phyloP scores from a whole-genome alignment of 2,329 filamentous ascomycete species.

The Neurospora sp. region DNA sequence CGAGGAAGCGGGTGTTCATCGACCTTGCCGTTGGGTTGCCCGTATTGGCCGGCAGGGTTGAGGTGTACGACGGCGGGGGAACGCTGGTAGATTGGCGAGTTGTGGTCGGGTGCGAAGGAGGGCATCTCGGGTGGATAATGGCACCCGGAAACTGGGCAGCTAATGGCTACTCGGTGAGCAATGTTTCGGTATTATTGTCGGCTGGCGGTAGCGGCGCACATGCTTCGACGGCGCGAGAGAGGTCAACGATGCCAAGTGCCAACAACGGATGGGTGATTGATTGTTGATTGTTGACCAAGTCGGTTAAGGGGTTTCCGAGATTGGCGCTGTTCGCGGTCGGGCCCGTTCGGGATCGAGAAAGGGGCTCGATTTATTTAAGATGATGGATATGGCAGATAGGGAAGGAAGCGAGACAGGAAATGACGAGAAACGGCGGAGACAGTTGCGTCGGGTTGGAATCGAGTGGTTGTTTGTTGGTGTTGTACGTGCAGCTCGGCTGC shows the following conservation, averaged over 20 bases:
- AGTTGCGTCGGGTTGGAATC: neutral
- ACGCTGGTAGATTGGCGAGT: slow-evolving; percentile 31
- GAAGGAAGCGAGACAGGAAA: neutral
- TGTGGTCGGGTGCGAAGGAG: slow-evolving; percentile 42
- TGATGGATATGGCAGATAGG: neutral
- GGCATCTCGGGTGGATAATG: slow-evolving; percentile 32
- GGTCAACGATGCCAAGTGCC: neutral
- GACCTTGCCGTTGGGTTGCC: slow-evolving; percentile 22
- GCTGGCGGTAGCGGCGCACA: slow-evolving; percentile 7
- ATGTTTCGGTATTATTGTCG: slow-evolving; percentile 8
- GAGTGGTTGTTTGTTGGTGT: neutral
- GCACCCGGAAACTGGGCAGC: slow-evolving; percentile 3
- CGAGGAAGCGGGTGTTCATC: slow-evolving; percentile 22
- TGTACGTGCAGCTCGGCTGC: neutral
- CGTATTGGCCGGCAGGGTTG: slow-evolving; percentile 28
- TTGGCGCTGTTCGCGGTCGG: neutral
- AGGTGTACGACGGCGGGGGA: slow-evolving; percentile 35
- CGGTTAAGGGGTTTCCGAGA: neutral
- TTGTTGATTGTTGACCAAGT: neutral
- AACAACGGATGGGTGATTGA: neutral
- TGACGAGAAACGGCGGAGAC: neutral
- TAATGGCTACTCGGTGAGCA: slow-evolving; percentile 8
- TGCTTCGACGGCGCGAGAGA: slow-evolving; percentile 9
- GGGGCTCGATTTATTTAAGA: neutral
- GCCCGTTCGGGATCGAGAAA: neutral